These are phyloP conservation scores for Coccomyxa subellipsoidea DNA, from an alignment of 163 green algal species.

Conservation along the genomic window DNA sequence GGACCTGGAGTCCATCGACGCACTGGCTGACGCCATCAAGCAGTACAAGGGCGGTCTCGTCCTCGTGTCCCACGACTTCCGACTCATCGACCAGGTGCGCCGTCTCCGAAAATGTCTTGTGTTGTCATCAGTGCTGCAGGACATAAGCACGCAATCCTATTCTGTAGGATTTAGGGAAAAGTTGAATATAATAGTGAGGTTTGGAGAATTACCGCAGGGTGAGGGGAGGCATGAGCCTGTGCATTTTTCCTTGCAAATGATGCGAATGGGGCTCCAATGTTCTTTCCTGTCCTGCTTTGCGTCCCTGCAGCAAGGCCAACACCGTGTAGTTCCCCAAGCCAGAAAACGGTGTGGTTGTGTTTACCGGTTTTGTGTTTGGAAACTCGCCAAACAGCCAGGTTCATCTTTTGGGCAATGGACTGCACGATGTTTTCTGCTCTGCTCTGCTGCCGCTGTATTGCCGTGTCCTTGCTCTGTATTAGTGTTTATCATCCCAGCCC, in stretches of 20 bases:
- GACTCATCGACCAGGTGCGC: slow-evolving; percentile 80
- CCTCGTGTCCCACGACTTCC: slow-evolving; percentile 94
- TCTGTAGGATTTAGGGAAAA: too few species aligned
- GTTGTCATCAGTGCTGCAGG: too few species aligned
- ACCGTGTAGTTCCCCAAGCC: neutral
- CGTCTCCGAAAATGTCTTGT: neutral
- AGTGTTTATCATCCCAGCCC: neutral
- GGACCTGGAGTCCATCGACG: slow-evolving; percentile 92
- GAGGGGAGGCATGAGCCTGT: too few species aligned
- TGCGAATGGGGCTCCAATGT: neutral
- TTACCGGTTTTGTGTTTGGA: neutral
- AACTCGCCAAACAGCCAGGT: neutral
- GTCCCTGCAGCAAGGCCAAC: too few species aligned
- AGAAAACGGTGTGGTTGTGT: neutral
- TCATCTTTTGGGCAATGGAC: neutral
- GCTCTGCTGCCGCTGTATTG: neutral
- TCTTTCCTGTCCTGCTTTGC: neutral
- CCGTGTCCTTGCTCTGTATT: neutral
- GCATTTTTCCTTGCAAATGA: too few species aligned
- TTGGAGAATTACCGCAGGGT: too few species aligned
- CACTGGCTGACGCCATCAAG: slow-evolving; percentile 90
- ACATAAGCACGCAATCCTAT: too few species aligned
- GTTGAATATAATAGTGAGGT: too few species aligned
- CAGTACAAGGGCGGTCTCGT: slow-evolving; percentile 78
- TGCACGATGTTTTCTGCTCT: neutral